Evolutionary conservation across 2,329 filamentous ascomycete species (phyloP), one percentile per base, ranked within the genome.

Genomic region (Cladorrhinum sp.): DNA sequence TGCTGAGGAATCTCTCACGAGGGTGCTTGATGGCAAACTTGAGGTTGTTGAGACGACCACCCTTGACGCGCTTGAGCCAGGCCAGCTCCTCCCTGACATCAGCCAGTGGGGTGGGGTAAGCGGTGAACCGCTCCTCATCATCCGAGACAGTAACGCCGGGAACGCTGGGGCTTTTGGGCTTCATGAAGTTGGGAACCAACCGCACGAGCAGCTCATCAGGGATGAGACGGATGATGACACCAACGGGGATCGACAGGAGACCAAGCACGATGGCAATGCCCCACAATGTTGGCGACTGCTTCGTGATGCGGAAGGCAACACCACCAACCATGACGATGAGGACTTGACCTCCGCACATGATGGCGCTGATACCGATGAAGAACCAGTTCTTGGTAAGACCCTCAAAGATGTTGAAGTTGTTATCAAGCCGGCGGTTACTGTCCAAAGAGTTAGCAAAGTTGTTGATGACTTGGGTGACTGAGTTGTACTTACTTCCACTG

Each of bases 381-480:
- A 96, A 96, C 77, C 83, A 89, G 74, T 98, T 98, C 72, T 85
- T 85, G 24, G 82, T 82, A 61, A 98, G 84, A 58, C 92, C 92
- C 72, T 97, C 93, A 63, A 98, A 93, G 64, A 98, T 92, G 76
- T 98, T 98, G 81, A 96, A 93, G 58, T 87, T 85, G 76, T 98
- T 98, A 74, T 98, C 93, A 58, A 98, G 81, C 12, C 93, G 91
- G 61, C 93, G 91, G 77, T 96, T 96, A 79, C 85, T 88, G 62
- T 36, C n/a, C 3, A 24, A 41, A 36, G n/a, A 7, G 55, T 64
- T 54, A 67, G 50, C 59, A 45, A 16, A n/a, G 41, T n/a, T 22
- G 8, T 41, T 22, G 1, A 27, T 2, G n/a, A 32, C 10, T 10
- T 12, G 25, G 1, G 13, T 10, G 3, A n/a, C n/a, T n/a, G n/a